Evolutionary conservation across 129 eudicot genomes (phyloP), one percentile per base, ranked within the genome.

Genomic region (Tagetes erecta): DNA sequence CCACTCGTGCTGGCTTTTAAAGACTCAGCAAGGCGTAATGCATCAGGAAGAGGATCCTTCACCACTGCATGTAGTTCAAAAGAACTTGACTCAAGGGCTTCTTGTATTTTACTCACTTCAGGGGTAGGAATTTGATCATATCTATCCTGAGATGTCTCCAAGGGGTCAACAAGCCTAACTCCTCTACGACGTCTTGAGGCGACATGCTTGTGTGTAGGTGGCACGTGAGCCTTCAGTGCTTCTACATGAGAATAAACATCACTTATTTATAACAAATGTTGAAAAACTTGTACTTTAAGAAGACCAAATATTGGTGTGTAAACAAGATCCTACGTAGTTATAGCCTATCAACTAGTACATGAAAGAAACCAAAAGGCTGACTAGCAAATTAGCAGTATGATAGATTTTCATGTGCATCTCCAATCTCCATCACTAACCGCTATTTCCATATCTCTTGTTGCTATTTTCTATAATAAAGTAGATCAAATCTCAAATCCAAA

Each of bases 31-130:
- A 66, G 34, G 55, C 39, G 80, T 79, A 84, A 60, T 56, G 97
- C 97, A 65, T 86, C 96, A 5, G 86, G 86, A 80, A 91, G 91
- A 34, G 98, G 97, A 76, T 88, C 97, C 45, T 78, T 83, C 60
- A 91, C 96, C 71, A 76, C 83, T 59, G 85, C 90, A 56, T 56
- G 83, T 42, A 88, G 82, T 67, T 90, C 91, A 59, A 41, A 50
- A 58, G 81, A 58, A 86, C 97, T 94, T 39, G 79, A 53, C 59
- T 80, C 59, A 37, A 91, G 98, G 56, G 83, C 87, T 67, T 83
- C 80, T 73, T 73, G 83, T 66, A 80, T 75, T 82, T 64, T 80
- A 30, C 81, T 56, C 63, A 85, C 81, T 82, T 86, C 93, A 38
- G 91, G 84, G 27, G 81, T 77, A 55, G 81, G 44, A n/a, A 79